These are phyloP conservation scores for Eutrema yunnanense DNA, from an alignment of 345 rosid genomes.

Conservation along the genomic window DNA sequence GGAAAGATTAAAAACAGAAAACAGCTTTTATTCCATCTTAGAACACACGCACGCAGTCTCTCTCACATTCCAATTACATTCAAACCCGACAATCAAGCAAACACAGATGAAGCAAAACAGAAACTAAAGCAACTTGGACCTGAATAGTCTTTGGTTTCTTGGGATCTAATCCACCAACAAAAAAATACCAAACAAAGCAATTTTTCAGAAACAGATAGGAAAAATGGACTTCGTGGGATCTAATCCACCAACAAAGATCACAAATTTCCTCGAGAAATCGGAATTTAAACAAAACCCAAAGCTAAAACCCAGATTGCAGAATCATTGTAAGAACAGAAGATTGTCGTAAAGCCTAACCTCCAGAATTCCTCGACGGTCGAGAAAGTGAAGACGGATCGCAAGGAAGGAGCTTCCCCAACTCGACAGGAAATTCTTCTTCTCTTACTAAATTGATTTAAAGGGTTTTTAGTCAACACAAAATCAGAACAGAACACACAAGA, in stretches of 20 bases:
- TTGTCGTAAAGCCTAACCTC: slow-evolving; percentile 39
- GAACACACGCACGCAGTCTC: neutral
- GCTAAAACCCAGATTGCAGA: neutral
- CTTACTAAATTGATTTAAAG: no score
- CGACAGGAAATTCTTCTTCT: no score
- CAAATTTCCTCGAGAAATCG: neutral
- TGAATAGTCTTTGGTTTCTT: slow-evolving; percentile 65
- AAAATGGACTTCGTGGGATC: neutral
- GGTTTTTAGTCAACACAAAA: no score
- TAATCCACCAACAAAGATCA: neutral
- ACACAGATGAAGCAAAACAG: neutral
- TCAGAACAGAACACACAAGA: no score
- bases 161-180: slow-evolving; percentile 13
- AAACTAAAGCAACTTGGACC: slow-evolving; percentile 58
- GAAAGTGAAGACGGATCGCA: slow-evolving; percentile 61
- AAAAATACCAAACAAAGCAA: neutral
- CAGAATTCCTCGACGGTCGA: slow-evolving; percentile 75
- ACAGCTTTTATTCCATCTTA: neutral
- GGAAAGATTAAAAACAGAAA: neutral
- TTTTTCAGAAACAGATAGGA: neutral
- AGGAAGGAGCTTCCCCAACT: slow-evolving; percentile 66
- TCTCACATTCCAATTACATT: neutral
- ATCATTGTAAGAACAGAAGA: neutral
- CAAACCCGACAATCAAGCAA: neutral
- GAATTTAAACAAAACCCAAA: neutral